Base-by-base conservation (phyloP, 23 red algal species). In the Agarophyton chilense region DNA sequence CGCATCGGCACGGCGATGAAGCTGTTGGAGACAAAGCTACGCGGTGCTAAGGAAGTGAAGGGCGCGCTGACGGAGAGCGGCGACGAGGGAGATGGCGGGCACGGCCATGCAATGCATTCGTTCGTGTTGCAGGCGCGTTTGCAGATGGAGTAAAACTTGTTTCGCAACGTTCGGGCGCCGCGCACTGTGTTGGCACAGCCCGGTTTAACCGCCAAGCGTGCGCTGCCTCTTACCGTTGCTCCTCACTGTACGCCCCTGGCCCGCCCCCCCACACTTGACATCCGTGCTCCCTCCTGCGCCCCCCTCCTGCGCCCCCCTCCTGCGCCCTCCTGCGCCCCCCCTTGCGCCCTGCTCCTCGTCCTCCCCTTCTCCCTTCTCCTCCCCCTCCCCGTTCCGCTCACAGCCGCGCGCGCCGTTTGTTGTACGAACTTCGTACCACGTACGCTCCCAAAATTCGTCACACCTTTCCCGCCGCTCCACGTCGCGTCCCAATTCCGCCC, bases 31-130 rank as follows among this genome's bases (percentile, higher is more conserved):
- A 19, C 12, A 0, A 35, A 40, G 43, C 45, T 91, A 32, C 75
- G 68, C 2, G 70, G 87, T 28, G 71, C 93, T 21, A 85, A 95
- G 66, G 93, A 95, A 43, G 79, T 89, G 29, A 86, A 95, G 63
- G 93, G 93, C 9, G 92, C 77, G 0, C 25, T 94, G n/a, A 60
- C 70, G 40, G 39, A 9, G 3, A 21, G 52, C 22, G 79, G 76
- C 29, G 83, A 0, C 28, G 58, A 74, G 11, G 45, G 25, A 12
- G 44, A 6, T 47, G 44, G 44, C 12, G 44, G n/a, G n/a, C n/a
- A n/a, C n/a, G n/a, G n/a, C n/a, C n/a, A n/a, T n/a, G n/a, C n/a
- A n/a, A n/a, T n/a, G 10, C 49, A 66, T 21, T 17, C 90, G 34
- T 90, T 72, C 31, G 44, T 95, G 9, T 85, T 95, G 26, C 93